These are phyloP conservation scores for Saccharomyces jurei DNA, from an alignment of 805 yeast genomes.

Conservation along the genomic window DNA sequence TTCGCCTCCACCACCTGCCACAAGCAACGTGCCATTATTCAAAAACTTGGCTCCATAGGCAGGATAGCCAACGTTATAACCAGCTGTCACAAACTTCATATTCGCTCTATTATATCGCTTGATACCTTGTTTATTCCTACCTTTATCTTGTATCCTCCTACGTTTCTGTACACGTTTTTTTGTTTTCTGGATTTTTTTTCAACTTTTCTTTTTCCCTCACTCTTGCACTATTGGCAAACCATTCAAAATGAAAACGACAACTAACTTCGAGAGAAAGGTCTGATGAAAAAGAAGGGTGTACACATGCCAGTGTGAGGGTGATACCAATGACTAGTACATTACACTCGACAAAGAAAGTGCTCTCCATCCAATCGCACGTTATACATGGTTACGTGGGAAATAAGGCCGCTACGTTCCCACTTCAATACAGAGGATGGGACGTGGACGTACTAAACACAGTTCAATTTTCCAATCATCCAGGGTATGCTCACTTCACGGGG, in stretches of 20 bases:
- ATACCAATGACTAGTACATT: background rate
- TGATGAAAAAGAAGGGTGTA: background rate
- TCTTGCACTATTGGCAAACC: background rate
- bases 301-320: background rate
- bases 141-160: background rate
- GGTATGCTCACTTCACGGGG: conserved; percentile 66
- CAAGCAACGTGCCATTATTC: conserved; percentile 49
- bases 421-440: conserved; percentile 85
- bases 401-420: conserved; percentile 81
- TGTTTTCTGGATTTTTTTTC: background rate
- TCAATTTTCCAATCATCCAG: conserved; percentile 87
- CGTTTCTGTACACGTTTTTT: background rate
- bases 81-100: conserved; percentile 21
- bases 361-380: conserved; percentile 81
- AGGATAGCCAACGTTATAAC: conserved; percentile 53
- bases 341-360: conserved; percentile 19
- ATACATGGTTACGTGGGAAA: conserved; percentile 95
- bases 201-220: background rate
- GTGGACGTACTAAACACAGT: conserved; percentile 86
- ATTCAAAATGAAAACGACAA: background rate
- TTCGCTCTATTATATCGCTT: background rate
- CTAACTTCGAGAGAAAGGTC: background rate
- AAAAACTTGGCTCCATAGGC: conserved; percentile 70
- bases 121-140: background rate
- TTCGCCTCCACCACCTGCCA: conserved; percentile 94